Evolutionary conservation across 2,329 filamentous ascomycete genomes (phyloP).

Genomic region (Fusarium sp.): DNA sequence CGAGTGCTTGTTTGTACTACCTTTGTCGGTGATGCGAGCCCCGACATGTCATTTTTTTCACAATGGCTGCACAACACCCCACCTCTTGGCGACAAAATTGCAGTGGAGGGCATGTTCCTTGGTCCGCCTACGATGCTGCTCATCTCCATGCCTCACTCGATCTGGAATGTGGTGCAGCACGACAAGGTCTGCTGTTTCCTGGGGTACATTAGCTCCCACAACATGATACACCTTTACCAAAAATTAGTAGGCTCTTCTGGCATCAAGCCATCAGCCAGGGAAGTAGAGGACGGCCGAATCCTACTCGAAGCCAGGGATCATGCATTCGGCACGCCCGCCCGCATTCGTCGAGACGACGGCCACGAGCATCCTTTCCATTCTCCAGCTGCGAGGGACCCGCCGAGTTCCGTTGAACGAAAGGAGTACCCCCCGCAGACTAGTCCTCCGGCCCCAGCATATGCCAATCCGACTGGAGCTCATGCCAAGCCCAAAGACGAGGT

Average conservation of each 20-base stretch:
- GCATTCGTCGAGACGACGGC: slow-evolving; percentile 44
- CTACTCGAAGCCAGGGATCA: slow-evolving; percentile 63
- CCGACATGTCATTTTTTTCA: slow-evolving; percentile 72
- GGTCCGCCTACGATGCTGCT: slow-evolving; percentile 72
- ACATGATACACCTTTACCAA: slow-evolving; percentile 72
- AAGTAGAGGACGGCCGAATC: slow-evolving; percentile 66
- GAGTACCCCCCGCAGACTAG: slow-evolving; percentile 44
- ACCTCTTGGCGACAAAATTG: slow-evolving; percentile 64
- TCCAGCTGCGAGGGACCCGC: slow-evolving; percentile 39
- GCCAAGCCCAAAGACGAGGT: slow-evolving; percentile 50
- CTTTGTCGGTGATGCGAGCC: slow-evolving; percentile 70
- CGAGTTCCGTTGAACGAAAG: slow-evolving; percentile 35
- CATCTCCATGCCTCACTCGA: slow-evolving; percentile 70
- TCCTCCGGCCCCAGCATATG: slow-evolving; percentile 38
- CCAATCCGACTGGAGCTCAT: slow-evolving; percentile 31
- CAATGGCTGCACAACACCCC: slow-evolving; percentile 71
- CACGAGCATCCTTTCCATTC: slow-evolving; percentile 41
- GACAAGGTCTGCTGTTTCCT: slow-evolving; percentile 73
- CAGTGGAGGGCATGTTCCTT: slow-evolving; percentile 73
- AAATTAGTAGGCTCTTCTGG: slow-evolving; percentile 61
- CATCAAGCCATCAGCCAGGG: slow-evolving; percentile 58
- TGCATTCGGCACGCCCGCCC: slow-evolving; percentile 49
- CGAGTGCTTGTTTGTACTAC: slow-evolving; percentile 73
- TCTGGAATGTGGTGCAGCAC: slow-evolving; percentile 72
- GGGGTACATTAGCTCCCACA: slow-evolving; percentile 72